These are phyloP conservation scores for Wallacemonas sp. DNA, from an alignment of 208 protist genomes.

Conservation along the genomic window DNA sequence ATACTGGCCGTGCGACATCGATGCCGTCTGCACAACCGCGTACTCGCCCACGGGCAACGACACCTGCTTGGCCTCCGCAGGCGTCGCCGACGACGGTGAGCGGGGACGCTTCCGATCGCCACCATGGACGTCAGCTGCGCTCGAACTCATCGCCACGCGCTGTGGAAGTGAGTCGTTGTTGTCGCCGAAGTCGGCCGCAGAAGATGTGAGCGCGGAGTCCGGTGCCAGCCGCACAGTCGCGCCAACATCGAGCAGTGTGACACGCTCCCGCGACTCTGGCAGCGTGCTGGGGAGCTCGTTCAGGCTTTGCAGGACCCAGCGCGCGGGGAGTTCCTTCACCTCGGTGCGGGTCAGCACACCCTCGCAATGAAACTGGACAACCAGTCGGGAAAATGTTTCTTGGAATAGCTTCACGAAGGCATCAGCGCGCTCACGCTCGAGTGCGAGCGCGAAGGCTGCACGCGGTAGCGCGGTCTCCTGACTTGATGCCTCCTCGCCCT, in stretches of 20 bases:
- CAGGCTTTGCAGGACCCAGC: conserved; percentile 70
- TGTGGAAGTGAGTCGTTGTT: too few species aligned
- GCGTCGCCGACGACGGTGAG: too few species aligned
- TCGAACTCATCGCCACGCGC: too few species aligned
- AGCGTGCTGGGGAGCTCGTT: conserved; percentile 19
- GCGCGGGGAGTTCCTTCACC: conserved; percentile 44
- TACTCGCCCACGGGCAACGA: neutral
- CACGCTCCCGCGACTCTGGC: conserved; percentile 11
- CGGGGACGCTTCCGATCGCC: too few species aligned
- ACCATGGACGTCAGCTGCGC: too few species aligned
- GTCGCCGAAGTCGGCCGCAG: too few species aligned
- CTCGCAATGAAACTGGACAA: neutral
- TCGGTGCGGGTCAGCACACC: neutral
- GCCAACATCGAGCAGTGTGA: conserved; percentile 49
- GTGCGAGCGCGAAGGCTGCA: neutral
- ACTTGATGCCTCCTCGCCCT: too few species aligned
- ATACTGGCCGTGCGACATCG: conserved; percentile 28
- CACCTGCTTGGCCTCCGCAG: too few species aligned
- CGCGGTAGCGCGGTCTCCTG: neutral
- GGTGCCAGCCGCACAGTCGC: conserved; percentile 13
- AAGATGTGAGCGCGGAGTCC: neutral
- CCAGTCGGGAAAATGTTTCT: neutral
- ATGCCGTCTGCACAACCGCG: conserved; percentile 11
- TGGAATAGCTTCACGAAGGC: neutral
- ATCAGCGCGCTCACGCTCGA: neutral